Conservation (phyloP, 2,329 filamentous ascomycete species). For the Trichophyton mentagrophytes region DNA sequence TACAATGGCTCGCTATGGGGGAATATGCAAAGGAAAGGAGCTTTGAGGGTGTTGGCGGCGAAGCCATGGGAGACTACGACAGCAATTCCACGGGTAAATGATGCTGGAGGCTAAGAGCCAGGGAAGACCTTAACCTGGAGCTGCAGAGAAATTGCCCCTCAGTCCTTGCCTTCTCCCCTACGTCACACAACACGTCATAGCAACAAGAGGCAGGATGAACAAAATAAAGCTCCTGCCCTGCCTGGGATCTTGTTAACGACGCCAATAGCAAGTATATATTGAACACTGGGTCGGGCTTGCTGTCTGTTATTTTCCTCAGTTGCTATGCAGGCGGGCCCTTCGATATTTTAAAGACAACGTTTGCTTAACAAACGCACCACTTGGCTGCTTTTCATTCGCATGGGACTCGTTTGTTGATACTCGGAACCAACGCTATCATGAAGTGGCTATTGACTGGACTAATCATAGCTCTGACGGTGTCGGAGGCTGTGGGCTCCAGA, state of each 20-base stretch:
- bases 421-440: conserved; percentile 43
- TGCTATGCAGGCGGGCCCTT: not conserved
- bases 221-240: not conserved
- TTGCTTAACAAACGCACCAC: not conserved
- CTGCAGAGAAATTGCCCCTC: not conserved
- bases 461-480: conserved; percentile 56
- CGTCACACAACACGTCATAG: conserved; percentile 12
- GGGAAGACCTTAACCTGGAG: not conserved
- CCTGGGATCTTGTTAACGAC: not conserved
- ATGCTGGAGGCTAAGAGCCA: not conserved
- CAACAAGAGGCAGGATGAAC: not conserved
- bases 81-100: not conserved
- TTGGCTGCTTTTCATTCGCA: not conserved
- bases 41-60: not conserved
- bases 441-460: conserved; percentile 60
- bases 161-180: conserved; percentile 4
- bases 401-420: not conserved
- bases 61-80: not conserved
- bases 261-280: not conserved
- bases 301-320: not conserved
- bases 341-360: not conserved
- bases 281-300: not conserved
- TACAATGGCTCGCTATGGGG: too few relatives aligned
- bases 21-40: not conserved
- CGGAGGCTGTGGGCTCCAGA: conserved; percentile 55